Evolutionary conservation across 805 yeast genomes (phyloP).

Genomic region (Priceomyces medius): DNA sequence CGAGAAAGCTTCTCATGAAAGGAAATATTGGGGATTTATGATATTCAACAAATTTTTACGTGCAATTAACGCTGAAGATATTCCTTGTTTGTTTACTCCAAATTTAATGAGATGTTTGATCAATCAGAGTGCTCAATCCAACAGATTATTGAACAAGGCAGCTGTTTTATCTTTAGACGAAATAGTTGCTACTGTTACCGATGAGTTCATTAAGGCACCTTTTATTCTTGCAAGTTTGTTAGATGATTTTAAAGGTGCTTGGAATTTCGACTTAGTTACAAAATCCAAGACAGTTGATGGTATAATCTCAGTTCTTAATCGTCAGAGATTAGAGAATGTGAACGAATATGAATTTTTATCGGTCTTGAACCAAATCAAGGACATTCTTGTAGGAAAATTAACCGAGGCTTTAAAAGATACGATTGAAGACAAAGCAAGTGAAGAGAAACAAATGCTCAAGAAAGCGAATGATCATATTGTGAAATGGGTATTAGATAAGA

Average conservation of each 20-base stretch:
- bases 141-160: conserved; percentile 64
- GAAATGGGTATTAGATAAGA: conserved; percentile 60
- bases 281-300: conserved; percentile 64
- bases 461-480: conserved; percentile 36
- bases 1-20: conserved; percentile 74
- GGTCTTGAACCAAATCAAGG: conserved; percentile 20
- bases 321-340: conserved; percentile 16
- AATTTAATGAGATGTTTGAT: conserved; percentile 72
- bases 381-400: conserved; percentile 25
- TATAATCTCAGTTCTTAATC: conserved; percentile 25
- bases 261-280: conserved; percentile 75
- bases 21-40: conserved; percentile 85
- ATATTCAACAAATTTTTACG: conserved; percentile 54
- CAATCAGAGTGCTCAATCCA: conserved; percentile 69
- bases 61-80: conserved; percentile 15
- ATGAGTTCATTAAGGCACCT: conserved; percentile 41
- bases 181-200: conserved; percentile 38
- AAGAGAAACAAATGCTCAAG: conserved; percentile 11
- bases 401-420: conserved; percentile 18
- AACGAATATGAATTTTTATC: conserved; percentile 12
- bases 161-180: conserved; percentile 52
- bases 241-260: conserved; percentile 43
- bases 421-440: conserved; percentile 21
- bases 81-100: conserved; percentile 47
- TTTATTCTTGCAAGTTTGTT: conserved; percentile 24